Base-by-base conservation (phyloP, 208 protist species). In the Leishmania braziliensis region DNA sequence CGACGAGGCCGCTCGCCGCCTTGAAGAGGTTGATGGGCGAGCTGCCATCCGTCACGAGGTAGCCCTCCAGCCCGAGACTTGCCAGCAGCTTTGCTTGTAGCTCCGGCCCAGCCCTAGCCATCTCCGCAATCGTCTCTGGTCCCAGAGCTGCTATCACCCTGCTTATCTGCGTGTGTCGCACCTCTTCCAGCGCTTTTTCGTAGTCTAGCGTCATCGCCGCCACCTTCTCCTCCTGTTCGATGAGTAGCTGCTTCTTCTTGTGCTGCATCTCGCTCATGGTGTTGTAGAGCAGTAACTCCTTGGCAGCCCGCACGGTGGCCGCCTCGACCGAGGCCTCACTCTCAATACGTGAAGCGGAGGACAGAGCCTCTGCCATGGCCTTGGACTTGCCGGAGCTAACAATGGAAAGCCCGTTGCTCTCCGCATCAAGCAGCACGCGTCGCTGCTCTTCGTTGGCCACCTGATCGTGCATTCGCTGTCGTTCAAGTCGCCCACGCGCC, bases 391-490 rank as follows among this genome's bases (percentile, higher is more conserved):
- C 98, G 18, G 93, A 90, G 84, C 90, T 90, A 75, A 96, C 89
- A 77, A 99, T 95, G 26, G 95, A 87, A 33, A 95, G 88, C 63
- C 89, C 94, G 72, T 87, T 76, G 69, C 97, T 92, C 89, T 99
- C 92, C 16, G 95, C 92, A 80, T 96, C 72, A 16, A 99, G 84
- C 77, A 99, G 92, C 60, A 88, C 80, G 71, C 89, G 90, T 69
- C 96, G 91, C 78, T 95, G 88, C 77, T 93, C 84, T 88, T 99
- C 98, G 77, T 95, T 98, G 33, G 90, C 86, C 58, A 97, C 92
- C 84, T 99, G 95, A 83, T 99, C 97, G 56, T 82, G 72, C 89
- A 99, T 99, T 70, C 93, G 93, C 88, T 98, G 96, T 26, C 91
- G 87, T 74, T 99, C 98, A 46, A 99, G 92, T 66, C 86, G 76